These are phyloP conservation scores for Tetrahymena malaccensis DNA, from an alignment of 73 alveolate genomes.

Conservation along the genomic window DNA sequence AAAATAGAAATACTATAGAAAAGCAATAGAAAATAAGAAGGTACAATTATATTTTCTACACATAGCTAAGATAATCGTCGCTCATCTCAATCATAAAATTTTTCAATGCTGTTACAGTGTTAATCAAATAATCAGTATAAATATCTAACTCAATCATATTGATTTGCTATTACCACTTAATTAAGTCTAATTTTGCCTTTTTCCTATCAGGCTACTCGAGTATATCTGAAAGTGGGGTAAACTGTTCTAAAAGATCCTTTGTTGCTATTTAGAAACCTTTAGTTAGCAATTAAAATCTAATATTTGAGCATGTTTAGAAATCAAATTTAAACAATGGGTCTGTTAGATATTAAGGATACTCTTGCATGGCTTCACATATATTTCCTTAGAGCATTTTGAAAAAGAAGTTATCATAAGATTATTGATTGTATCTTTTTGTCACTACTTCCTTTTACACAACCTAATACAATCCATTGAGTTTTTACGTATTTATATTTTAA, in stretches of 20 bases:
- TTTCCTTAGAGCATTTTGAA: background rate
- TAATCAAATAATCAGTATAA: background rate
- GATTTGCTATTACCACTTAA: background rate
- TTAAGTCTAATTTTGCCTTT: background rate
- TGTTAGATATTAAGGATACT: background rate
- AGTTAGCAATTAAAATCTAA: background rate
- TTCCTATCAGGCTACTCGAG: background rate
- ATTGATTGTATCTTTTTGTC: background rate
- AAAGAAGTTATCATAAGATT: background rate
- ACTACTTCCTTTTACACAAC: background rate
- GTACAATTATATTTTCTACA: background rate
- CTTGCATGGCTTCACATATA: background rate
- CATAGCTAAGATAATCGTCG: background rate
- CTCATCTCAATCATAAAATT: background rate
- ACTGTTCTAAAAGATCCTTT: background rate
- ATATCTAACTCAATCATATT: background rate
- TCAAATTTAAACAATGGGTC: background rate
- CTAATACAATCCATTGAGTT: background rate
- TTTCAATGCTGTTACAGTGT: background rate
- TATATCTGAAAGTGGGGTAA: background rate
- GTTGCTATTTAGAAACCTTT: background rate
- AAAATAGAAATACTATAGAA: background rate
- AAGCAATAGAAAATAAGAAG: background rate
- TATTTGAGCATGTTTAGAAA: background rate
- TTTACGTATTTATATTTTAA: background rate